These are phyloP conservation scores for Rhododendron simsii DNA, from an alignment of 148 eudicot genomes.

Conservation along the genomic window DNA sequence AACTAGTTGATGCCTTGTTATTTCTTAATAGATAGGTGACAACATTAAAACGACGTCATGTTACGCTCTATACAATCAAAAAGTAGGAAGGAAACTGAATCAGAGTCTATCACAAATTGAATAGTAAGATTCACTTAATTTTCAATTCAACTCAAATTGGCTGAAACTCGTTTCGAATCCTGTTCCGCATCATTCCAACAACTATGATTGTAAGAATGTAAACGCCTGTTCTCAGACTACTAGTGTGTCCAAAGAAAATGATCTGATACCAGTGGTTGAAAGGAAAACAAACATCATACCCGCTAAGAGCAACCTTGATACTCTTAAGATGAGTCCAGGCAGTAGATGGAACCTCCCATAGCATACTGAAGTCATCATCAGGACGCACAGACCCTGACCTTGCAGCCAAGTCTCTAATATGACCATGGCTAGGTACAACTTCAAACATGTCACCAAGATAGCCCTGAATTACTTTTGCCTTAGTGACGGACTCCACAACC, in stretches of 20 bases:
- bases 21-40: background rate
- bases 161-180: background rate
- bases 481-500: constrained; percentile 86
- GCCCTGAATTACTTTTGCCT: constrained; percentile 96
- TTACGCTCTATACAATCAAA: background rate
- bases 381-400: constrained; percentile 96
- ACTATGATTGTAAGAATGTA: background rate
- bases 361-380: constrained; percentile 92
- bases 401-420: constrained; percentile 96
- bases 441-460: constrained; percentile 96
- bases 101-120: background rate
- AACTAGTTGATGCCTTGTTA: background rate
- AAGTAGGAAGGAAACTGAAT: background rate
- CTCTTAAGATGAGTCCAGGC: constrained; percentile 98
- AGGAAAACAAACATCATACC: constrained; percentile 42
- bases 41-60: background rate
- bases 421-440: constrained; percentile 95
- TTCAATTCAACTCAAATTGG: background rate
- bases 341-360: constrained; percentile 97
- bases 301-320: constrained; percentile 80
- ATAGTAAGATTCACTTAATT: background rate
- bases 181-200: background rate
- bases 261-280: background rate
- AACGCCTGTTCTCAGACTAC: background rate
- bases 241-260: background rate